Evolutionary conservation across 1,284 basidiomycete genomes (phyloP), one percentile per base, ranked within the genome.

Genomic region (Apiotrichum porosum): DNA sequence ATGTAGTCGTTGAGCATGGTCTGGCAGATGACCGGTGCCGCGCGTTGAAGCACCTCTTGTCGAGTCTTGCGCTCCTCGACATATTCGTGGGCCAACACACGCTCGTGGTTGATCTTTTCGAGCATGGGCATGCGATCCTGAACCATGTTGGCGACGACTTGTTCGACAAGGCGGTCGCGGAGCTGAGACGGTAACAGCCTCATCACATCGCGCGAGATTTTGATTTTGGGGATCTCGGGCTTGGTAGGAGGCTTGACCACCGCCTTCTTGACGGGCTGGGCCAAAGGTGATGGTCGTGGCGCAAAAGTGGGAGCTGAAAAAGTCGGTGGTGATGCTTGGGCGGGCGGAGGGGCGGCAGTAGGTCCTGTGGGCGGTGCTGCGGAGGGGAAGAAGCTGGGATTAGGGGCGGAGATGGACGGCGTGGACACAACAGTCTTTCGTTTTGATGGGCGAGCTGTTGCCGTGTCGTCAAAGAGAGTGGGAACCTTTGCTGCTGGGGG

Each of bases 61-160:
- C 65, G 48, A 17, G 43, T 28, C 1, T 28, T 42, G 43, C 56
- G 56, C 2, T 49, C 45, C 23, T 51, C 40, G 1, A 31, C 37
- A 43, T 65, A 54, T 8, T 44, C 47, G 9, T 32, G 33, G 1
- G 59, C 63, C 0, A 63, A 54, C 15, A 48, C 37, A n/a, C 52
- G 56, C 34, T 57, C 56, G n/a, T 58, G 53, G 24, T 66, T 51
- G 5, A 54, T 37, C 26, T 38, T 46, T 10, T 21, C n/a, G 9
- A 64, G 22, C 4, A 58, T 53, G 0, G 49, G 50, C 14, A 45
- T 30, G 3, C 53, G 37, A 9, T 56, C 51, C 9, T 43, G 18
- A 2, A 69, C 31, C 19, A 66, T 42, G 2, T 19, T n/a, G 3
- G 45, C 39, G 9, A 68, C 44, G 14, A 63, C 58, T 19, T 64